A percentile compares a stretch with the other conserved stretches of the same genome.
phyloP scores from a whole-genome alignment of 1,284 basidiomycete species.

The Vanrija sp. region DNA sequence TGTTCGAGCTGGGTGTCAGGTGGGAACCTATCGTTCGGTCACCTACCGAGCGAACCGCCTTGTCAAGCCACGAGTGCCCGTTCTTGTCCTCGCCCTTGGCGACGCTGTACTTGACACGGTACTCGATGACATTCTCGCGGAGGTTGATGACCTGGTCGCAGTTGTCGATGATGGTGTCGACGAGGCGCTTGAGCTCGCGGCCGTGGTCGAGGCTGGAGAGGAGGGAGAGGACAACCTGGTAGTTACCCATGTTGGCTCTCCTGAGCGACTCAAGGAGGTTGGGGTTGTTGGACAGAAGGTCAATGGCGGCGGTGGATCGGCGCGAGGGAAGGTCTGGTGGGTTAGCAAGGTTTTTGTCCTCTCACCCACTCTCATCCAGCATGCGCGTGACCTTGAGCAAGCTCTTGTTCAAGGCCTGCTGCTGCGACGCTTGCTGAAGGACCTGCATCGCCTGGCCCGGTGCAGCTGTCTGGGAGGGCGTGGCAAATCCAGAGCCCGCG shows the following conservation, averaged over 20 bases:
- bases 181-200: slow-evolving; percentile 71
- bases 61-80: slow-evolving; percentile 44
- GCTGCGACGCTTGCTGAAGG: slow-evolving; percentile 65
- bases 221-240: slow-evolving; percentile 81
- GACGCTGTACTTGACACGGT: slow-evolving; percentile 79
- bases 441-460: slow-evolving; percentile 43
- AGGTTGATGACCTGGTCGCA: slow-evolving; percentile 88
- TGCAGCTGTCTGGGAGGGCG: slow-evolving; percentile 4
- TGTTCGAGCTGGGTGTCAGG: slow-evolving; percentile 52
- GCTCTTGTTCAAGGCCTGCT: slow-evolving; percentile 78
- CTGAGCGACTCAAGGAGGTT: slow-evolving; percentile 76
- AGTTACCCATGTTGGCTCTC: slow-evolving; percentile 83
- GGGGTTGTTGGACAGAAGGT: slow-evolving; percentile 74
- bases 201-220: slow-evolving; percentile 85
- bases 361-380: slow-evolving; percentile 56
- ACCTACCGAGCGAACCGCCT: slow-evolving; percentile 49
- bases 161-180: slow-evolving; percentile 81
- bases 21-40: not conserved
- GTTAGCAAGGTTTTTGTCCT: not conserved
- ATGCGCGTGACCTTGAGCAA: slow-evolving; percentile 79
- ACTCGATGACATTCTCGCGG: slow-evolving; percentile 77
- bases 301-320: slow-evolving; percentile 63
- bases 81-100: slow-evolving; percentile 66
- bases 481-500: slow-evolving; percentile 38
- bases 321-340: slow-evolving; percentile 44